Percentiles rank a stretch among this genome's conserved stretches.
These are phyloP conservation scores for Mycoemilia scoparia DNA, from an alignment of 192 early-diverging fungal genomes.

Conservation along the genomic window DNA sequence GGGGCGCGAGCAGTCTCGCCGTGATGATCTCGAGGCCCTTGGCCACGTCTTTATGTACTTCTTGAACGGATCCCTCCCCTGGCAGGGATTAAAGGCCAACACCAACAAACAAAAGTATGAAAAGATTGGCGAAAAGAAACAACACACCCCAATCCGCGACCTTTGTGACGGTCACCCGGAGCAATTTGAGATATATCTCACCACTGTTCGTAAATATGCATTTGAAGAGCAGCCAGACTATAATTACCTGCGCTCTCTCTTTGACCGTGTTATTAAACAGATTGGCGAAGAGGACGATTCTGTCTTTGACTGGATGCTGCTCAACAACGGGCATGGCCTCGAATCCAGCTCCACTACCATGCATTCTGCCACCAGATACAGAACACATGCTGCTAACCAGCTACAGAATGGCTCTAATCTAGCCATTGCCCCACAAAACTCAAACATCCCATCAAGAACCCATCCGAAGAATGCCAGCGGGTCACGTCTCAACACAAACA, in stretches of 20 bases:
- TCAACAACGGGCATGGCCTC: constrained; percentile 26
- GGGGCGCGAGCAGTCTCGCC: constrained; percentile 91
- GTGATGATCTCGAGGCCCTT: constrained; percentile 92
- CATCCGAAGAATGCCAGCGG: too few relatives aligned
- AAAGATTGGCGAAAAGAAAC: constrained; percentile 98
- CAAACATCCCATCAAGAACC: too few relatives aligned
- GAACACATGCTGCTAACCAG: too few relatives aligned
- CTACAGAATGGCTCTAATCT: too few relatives aligned
- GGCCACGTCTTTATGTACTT: constrained; percentile 99
- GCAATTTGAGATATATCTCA: constrained; percentile 80
- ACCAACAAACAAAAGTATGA: constrained; percentile 99
- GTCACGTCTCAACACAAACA: too few relatives aligned
- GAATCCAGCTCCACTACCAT: constrained; percentile 16
- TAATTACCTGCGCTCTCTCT: constrained; percentile 71
- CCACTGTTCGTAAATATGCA: constrained; percentile 74
- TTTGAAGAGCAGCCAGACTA: constrained; percentile 99
- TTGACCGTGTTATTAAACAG: constrained; percentile 55
- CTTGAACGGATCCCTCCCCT: constrained; percentile 79
- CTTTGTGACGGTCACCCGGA: constrained; percentile 82
- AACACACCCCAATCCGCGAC: constrained; percentile 70
- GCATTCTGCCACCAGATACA: constrained; percentile 8
- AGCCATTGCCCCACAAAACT: too few relatives aligned
- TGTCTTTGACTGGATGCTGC: constrained; percentile 82
- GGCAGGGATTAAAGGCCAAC: constrained; percentile 94
- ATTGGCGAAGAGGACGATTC: constrained; percentile 69